A percentile compares a stretch with the other conserved stretches of the same genome.
Evolutionary conservation across 2,329 filamentous ascomycete genomes (phyloP).

Genomic region (Trichophyton simii): DNA sequence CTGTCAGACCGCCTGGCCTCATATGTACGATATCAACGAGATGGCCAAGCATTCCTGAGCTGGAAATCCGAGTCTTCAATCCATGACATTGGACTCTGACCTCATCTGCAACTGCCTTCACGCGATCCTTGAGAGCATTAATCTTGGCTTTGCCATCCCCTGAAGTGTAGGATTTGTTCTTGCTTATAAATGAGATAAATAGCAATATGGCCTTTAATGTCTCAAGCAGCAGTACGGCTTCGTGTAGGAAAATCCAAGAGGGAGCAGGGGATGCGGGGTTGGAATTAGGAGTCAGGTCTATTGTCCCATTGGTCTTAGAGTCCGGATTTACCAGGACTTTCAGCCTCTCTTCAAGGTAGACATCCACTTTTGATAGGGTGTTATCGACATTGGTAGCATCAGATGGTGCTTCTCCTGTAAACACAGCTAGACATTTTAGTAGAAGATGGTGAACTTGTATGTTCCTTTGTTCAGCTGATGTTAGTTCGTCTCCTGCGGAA

Average conservation of each 20-base stretch:
- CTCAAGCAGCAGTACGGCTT: constrained; percentile 28
- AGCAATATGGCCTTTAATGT: constrained; percentile 29
- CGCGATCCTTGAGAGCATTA: constrained; percentile 19
- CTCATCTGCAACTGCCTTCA: constrained; percentile 22
- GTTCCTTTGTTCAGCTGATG: constrained; percentile 23
- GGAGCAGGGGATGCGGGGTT: constrained; percentile 21
- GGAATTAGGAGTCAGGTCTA: constrained; percentile 10
- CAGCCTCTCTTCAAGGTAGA: constrained; percentile 8
- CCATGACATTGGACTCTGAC: constrained; percentile 25
- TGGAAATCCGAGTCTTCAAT: constrained; percentile 28
- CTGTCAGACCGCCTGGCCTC: neutral
- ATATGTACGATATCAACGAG: constrained; percentile 27
- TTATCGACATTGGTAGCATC: neutral
- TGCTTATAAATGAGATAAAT: constrained; percentile 21
- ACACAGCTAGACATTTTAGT: constrained; percentile 20
- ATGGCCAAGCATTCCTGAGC: constrained; percentile 31
- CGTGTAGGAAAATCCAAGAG: constrained; percentile 33
- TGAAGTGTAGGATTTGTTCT: constrained; percentile 14
- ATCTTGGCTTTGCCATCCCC: constrained; percentile 24
- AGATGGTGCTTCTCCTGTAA: neutral
- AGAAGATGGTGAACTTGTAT: constrained; percentile 24
- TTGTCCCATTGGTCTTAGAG: constrained; percentile 4
- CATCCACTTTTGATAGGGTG: constrained; percentile 7
- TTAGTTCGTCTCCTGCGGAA: constrained; percentile 23
- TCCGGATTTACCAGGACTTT: neutral